These are phyloP conservation scores for Tetrahymena borealis DNA, from an alignment of 73 alveolate genomes.

Conservation along the genomic window DNA sequence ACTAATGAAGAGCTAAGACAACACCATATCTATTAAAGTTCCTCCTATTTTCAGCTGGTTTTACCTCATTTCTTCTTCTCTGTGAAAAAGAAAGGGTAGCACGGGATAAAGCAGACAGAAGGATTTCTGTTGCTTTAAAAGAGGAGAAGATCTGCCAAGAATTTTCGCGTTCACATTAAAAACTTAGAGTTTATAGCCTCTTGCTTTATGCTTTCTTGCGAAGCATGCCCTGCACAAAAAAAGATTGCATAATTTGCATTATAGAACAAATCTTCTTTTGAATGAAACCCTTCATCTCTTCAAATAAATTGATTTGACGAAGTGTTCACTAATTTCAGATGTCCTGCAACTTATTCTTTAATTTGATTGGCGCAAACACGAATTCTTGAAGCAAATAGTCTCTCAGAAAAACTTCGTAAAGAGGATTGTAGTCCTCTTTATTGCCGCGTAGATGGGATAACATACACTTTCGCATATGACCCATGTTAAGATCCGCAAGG, in stretches of 20 bases:
- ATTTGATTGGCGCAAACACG: background rate
- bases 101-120: background rate
- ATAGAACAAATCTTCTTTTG: background rate
- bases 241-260: conserved; percentile 1
- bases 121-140: background rate
- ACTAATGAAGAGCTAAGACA: background rate
- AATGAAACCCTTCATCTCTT: background rate
- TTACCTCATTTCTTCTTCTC: background rate
- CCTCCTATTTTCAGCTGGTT: background rate
- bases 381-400: background rate
- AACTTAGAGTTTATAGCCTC: conserved; percentile 2
- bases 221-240: conserved; percentile 5
- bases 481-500: background rate
- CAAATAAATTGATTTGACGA: background rate
- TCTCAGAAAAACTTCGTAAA: background rate
- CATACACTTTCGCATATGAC: background rate
- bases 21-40: background rate
- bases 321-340: background rate
- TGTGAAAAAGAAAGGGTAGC: background rate
- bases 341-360: background rate
- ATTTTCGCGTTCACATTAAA: background rate
- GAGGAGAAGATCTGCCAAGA: background rate
- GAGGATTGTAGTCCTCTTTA: background rate
- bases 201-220: background rate
- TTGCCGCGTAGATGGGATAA: background rate